These are phyloP conservation scores for Agapanthus africanus DNA, from an alignment of 106 monocot species.

Conservation along the genomic window DNA sequence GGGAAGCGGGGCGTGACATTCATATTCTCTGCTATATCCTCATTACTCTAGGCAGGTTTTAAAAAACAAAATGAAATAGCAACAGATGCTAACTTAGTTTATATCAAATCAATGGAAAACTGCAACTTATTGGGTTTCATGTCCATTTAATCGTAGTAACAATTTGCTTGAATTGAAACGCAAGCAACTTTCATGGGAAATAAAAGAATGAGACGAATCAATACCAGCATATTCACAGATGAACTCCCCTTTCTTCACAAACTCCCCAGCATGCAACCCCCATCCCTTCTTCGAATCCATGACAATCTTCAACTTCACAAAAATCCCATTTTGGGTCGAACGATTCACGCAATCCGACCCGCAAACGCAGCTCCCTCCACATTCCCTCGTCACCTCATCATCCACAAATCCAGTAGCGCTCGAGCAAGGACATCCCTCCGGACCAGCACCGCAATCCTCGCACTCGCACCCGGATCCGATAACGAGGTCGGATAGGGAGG, in stretches of 20 bases:
- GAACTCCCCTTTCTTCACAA: conserved; percentile 31
- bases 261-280: conserved; percentile 52
- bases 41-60: too few relatives aligned
- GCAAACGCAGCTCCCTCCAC: conserved; percentile 40
- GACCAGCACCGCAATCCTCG: background rate
- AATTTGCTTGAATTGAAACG: too few relatives aligned
- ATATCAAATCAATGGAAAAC: too few relatives aligned
- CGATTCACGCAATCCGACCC: conserved; percentile 37
- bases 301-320: conserved; percentile 31
- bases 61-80: too few relatives aligned
- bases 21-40: too few relatives aligned
- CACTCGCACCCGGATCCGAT: conserved; percentile 32
- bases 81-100: too few relatives aligned
- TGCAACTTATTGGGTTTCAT: too few relatives aligned
- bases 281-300: conserved; percentile 48
- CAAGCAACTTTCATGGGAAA: too few relatives aligned
- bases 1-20: too few relatives aligned
- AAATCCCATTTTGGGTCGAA: conserved; percentile 43
- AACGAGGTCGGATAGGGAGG: background rate
- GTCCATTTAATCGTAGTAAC: too few relatives aligned
- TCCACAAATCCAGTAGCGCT: background rate
- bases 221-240: conserved; percentile 70
- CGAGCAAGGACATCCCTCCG: conserved; percentile 14
- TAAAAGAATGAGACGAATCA: too few relatives aligned
- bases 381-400: conserved; percentile 37